Base-by-base conservation (phyloP, 2,329 filamentous ascomycete genomes). In the Knufia petricola region DNA sequence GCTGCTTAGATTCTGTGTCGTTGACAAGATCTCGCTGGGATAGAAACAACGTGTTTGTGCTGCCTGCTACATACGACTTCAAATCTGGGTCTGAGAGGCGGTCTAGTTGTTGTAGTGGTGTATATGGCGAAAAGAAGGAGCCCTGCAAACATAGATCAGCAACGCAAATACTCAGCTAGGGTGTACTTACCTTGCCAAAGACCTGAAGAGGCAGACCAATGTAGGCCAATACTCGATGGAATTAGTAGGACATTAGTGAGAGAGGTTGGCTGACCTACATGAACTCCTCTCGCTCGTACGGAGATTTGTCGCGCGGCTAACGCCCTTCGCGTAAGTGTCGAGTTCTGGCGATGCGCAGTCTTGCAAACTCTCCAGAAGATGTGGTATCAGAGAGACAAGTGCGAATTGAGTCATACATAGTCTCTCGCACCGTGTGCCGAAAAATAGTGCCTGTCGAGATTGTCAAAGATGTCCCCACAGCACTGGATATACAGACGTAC, bases 371-470 rank as follows among this genome's bases (percentile, higher is more conserved):
- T 87, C 81, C 61, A 96, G 82, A 50, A 98, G 78, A 51, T 89
- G 88, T 40, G 92, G 92, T 70, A 98, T 94, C 61, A 98, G 74
- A 46, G 90, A 95, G 58, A 98, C 84, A 39, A 98, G 77, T 37
- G 90, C 92, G 70, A 96, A 98, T 66, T 98, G 92, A 69, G 95
- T 89, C 85, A 96, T 94, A 76, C 92, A 98, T 58, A 98, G 72
- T 55, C 85, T 79, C 67, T 98, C 92, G 66, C 92, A 96, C 59
- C 88, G 82, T n/a, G 90, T 88, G 53, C 92, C 89, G 61, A 96
- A 98, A 71, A 98, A 96, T 47, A 98, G 81, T 85, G 96, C 96
- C 89, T 95, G 58, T 0, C 23, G 15, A 26, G 4, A 10, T 6
- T 13, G 21, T 47, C 32, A 47, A 34, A 3, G 21, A 6, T 8